Base-by-base conservation (phyloP, 495 filamentous ascomycete species). In the Podospora appendiculata region DNA sequence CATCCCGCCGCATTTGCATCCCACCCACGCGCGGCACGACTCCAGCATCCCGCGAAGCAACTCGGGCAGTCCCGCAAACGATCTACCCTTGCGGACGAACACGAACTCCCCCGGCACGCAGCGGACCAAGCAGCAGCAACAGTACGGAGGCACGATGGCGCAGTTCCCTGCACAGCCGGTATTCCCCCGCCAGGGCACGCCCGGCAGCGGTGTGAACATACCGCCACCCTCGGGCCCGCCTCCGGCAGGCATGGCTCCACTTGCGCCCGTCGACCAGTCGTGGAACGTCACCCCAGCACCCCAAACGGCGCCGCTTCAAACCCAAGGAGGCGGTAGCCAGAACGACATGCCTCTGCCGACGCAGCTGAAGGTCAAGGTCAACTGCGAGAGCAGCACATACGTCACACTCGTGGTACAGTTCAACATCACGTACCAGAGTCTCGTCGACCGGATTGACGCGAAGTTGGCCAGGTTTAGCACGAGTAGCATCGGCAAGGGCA, bases 371-470 rank as follows among this genome's bases (percentile, higher is more conserved):
- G 90, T 96, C 48, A 95, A 90, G 68, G 90, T 98, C 35, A 88
- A 89, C 60, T 93, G 87, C 60, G 86, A 88, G 13, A 82, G 82
- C 47, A 81, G 82, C 14, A 83, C 80, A 52, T 91, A 94, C 58
- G 84, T 96, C 51, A 96, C 90, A 0, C 77, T 98, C 10, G 91
- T 98, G 34, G 93, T 94, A 41, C 83, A 88, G 17, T 92, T 86
- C 72, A 93, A 90, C 60, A 98, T 97, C 60, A 81, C 87, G 43
- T 96, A 94, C 70, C 87, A 90, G 45, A 90, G 88, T 32, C 76
- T 98, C 18, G 88, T 89, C 45, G 91, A 97, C 61, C 89, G 93
- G n/a, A 96, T 98, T 61, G 94, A 97, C 66, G 87, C 87, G 18
- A 97, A 97, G 68, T 79, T 98, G 57, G 85, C 83, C 39, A 80